Evolutionary conservation across 2,329 filamentous ascomycete species (phyloP), one percentile per base, ranked within the genome.

Genomic region (Blumeria graminis): DNA sequence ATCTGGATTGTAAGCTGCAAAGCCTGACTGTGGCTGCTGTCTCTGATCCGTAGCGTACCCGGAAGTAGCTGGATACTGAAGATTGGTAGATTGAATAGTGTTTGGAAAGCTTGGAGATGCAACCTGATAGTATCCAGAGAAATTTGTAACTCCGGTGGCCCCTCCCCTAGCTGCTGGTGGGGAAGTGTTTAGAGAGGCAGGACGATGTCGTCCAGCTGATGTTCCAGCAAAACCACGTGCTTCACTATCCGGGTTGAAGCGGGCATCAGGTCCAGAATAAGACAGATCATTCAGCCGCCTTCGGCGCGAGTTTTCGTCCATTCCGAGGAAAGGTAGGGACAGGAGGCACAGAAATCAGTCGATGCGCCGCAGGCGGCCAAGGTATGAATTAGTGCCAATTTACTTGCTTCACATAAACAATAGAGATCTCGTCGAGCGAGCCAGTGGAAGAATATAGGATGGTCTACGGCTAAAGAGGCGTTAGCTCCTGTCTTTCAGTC

Each of bases 301-400:
- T 66, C 79, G 75, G 67, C 77, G 79, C 70, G 77, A 78, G 72
- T 81, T 78, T 71, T 84, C 80, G 74, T 90, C 86, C 86, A 92
- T 92, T 68, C 78, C 80, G 70, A 14, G 22, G 22, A 28, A 28
- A 28, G 22, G 22, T 28, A 69, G 72, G 71, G 68, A 73, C 71
- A 70, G 71, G 72, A 70, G 74, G 70, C 70, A 72, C 72, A 70
- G 76, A 74, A 74, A 77, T 74, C 67, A 78, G 74, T 73, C 76
- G 76, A 72, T 77, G 75, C 71, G 75, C 76, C 62, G 75, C 75
- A 60, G 74, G 76, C 72, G 79, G 80, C 72, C 79, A 78, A 69
- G 78, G 72, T 28, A 28, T 28, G 22, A 28, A 4, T 28, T 28
- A 28, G 22, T 28, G 22, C 22, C 22, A 28, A 28, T 28, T 28